Evolutionary conservation across 2,329 filamentous ascomycete genomes (phyloP), one percentile per base, ranked within the genome.

Genomic region (Thielaviopsis musarum): DNA sequence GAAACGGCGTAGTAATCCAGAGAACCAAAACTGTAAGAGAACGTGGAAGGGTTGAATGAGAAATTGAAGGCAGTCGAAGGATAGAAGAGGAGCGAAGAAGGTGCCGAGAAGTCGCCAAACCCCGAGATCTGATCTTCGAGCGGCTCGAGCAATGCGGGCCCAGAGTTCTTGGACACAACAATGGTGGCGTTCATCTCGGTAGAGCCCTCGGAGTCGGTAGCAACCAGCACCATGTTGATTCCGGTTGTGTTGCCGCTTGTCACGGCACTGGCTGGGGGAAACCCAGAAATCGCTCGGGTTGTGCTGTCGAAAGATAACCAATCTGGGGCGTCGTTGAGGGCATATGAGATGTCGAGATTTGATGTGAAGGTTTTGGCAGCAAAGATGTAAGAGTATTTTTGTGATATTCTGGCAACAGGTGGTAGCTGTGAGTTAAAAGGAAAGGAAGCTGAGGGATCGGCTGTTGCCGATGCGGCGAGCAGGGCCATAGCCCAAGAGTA

Each of bases 391-490:
- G 75, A 79, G 70, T 88, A 93, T 2, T 77, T 75, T 65, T 84
- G 68, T 49, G 78, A 79, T 61, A 87, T 75, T 64, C 86, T 79
- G 21, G 88, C 89, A 58, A 91, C 84, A 3, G 85, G 84, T 34
- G 89, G 89, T 0, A 94, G 78, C 69, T 95, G 90, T 2, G 87
- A 83, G 70, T 93, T 94, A 69, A 95, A 77, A 0, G 89, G 89
- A 65, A 91, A 91, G 54, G 75, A 72, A 54, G 76, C 67, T 24
- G 69, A 66, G 12, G 79, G 79, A 19, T 69, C 66, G 57, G 72
- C 69, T 45, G 61, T 64, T n/a, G 68, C 69, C 38, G 71, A 64
- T 28, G 63, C 64, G 49, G 67, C 48, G 59, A 73, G 62, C 41
- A 58, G 38, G 66, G 61, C 54, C 72, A 62, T 62, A 65, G 57